These are phyloP conservation scores for Staphylotrichum longicolle DNA, from an alignment of 495 filamentous ascomycete genomes.

Conservation along the genomic window DNA sequence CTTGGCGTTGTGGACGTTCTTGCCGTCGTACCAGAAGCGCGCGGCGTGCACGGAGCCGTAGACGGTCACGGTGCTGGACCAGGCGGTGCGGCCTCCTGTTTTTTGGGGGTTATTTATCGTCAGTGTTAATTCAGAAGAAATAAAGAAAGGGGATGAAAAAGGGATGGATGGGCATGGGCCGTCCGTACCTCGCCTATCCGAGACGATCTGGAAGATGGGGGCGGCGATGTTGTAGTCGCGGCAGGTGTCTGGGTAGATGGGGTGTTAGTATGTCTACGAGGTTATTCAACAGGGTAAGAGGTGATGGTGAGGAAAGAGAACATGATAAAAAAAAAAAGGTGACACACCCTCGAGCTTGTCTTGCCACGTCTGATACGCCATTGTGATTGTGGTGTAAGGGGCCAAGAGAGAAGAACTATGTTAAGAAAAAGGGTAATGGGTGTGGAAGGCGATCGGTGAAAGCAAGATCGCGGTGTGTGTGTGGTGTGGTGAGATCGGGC, in stretches of 20 bases:
- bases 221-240: conserved; percentile 49
- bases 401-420: neutral
- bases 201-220: conserved; percentile 69
- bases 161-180: neutral
- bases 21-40: conserved; percentile 88
- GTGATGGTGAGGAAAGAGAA: neutral
- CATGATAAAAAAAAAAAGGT: neutral
- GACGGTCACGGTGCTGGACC: conserved; percentile 72
- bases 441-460: neutral
- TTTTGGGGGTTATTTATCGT: neutral
- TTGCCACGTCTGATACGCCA: conserved; percentile 32
- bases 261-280: neutral
- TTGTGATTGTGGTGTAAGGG: conserved; percentile 11
- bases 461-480: neutral
- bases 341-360: conserved; percentile 32
- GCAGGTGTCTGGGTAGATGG: conserved; percentile 56
- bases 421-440: neutral
- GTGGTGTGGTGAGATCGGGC: too few relatives aligned
- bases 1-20: conserved; percentile 79
- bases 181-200: conserved; percentile 71
- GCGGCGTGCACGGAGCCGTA: conserved; percentile 56
- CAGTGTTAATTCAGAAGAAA: neutral
- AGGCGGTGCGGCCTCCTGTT: conserved; percentile 83
- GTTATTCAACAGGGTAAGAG: neutral
- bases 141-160: conserved; percentile 9